phyloP scores from a whole-genome alignment of 305 asterid species.

The Fraxinus velutina region DNA sequence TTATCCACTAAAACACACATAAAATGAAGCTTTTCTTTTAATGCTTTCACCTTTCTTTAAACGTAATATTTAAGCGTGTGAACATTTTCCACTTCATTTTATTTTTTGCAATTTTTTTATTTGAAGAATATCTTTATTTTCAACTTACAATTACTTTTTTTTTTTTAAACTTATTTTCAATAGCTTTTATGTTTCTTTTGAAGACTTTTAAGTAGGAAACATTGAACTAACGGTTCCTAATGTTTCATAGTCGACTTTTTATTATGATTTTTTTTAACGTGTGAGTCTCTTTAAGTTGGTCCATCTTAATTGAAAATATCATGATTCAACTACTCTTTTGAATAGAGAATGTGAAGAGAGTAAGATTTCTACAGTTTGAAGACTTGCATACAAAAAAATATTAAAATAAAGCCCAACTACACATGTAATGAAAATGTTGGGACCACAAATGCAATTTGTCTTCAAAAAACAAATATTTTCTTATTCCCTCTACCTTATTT shows the following conservation, averaged over 20 bases:
- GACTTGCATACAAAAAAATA: background rate
- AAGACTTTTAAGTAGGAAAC: background rate
- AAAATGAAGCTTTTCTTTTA: background rate
- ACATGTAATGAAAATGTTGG: background rate
- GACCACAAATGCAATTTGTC: background rate
- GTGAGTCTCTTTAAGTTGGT: background rate
- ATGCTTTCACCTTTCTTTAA: background rate
- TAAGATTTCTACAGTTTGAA: background rate
- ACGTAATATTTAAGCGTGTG: background rate
- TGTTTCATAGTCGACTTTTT: background rate
- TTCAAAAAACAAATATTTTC: background rate
- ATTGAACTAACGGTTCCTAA: background rate
- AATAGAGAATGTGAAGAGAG: background rate
- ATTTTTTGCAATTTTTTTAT: background rate
- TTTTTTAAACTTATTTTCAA: too few relatives aligned
- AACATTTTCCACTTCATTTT: background rate
- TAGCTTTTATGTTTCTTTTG: background rate
- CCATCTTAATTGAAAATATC: background rate
- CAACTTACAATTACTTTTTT: background rate
- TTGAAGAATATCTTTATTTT: background rate
- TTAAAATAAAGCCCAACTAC: background rate
- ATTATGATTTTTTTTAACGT: too few relatives aligned
- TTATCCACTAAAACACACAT: background rate
- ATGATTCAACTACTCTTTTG: background rate
- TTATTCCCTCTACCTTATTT: background rate